Evolutionary conservation across 306 rosid genomes (phyloP).

Genomic region (Quercus variabilis): DNA sequence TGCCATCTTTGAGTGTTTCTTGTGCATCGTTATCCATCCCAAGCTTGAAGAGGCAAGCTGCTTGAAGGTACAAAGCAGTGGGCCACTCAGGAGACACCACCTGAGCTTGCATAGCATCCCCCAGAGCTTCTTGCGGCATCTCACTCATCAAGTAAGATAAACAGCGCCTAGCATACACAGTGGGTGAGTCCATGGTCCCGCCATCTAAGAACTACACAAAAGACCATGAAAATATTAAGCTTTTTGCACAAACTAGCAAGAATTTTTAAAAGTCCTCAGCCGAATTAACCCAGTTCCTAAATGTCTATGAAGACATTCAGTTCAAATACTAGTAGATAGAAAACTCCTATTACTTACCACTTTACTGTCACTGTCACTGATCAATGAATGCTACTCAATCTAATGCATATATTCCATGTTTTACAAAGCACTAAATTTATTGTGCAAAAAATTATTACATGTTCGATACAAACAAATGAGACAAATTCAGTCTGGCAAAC

Average conservation of each 20-base stretch:
- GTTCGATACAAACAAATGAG: not conserved
- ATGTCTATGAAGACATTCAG: not conserved
- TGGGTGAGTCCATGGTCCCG: constrained; percentile 96
- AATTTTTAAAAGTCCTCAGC: not conserved
- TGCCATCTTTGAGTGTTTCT: constrained; percentile 82
- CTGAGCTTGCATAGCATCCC: constrained; percentile 98
- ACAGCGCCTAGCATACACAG: constrained; percentile 87
- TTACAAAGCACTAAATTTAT: not conserved
- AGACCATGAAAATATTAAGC: not conserved
- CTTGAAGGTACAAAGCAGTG: constrained; percentile 88
- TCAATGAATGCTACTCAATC: not conserved
- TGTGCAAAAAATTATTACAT: not conserved
- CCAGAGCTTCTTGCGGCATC: constrained; percentile 71
- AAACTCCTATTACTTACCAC: not conserved
- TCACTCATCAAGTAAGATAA: constrained; percentile 80
- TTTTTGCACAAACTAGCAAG: not conserved
- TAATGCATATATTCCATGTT: not conserved
- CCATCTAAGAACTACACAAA: constrained; percentile 76
- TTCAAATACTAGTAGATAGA: not conserved
- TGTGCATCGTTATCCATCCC: constrained; percentile 96
- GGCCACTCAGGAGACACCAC: constrained; percentile 93
- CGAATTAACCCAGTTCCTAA: not conserved
- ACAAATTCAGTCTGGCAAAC: not conserved
- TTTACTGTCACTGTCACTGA: not conserved
- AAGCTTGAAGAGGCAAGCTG: constrained; percentile 78